Evolutionary conservation across 176 grass and related monocot species (phyloP), one percentile per base, ranked within the genome.

Genomic region (Cocos nucifera): DNA sequence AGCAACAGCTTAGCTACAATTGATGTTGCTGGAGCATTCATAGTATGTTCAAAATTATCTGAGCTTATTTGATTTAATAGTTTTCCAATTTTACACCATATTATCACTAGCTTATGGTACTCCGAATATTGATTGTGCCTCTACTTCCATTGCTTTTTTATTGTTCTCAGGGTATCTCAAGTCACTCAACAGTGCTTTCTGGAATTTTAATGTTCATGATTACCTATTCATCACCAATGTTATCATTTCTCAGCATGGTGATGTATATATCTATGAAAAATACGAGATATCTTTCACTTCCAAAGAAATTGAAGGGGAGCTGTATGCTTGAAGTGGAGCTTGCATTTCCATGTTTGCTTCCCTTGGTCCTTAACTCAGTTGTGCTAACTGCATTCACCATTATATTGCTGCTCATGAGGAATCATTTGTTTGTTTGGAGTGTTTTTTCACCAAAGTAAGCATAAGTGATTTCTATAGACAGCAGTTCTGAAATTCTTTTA

Each of bases 391-490:
- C 81, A 23, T 91, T 88, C 77, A 97, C 92, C 17, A 82, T 85
- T 18, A 80, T 91, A 58, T 75, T 97, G 66, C 62, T 88, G 57
- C 73, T 91, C 67, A 91, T 91, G 87, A 97, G 93, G 70, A 85
- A 85, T 63, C 93, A 97, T 81, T 62, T 97, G 69, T 97, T 97
- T 73, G 84, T 91, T 65, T 88, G 93, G 93, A 97, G 93, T 32
- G 84, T 97, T 10, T 97, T 97, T 80, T 97, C 93, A 53, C 93
- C 84, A 57, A 97, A 97, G 87, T 97, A 83, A 83, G 87, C 80
- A 72, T n/a, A 39, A 54, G 15, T 48, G 25, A 15, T n/a, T 56
- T 75, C 67, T 56, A 22, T 20, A 22, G 22, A 14, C 18, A 56
- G 20, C 54, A 56, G 54, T 22, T 19, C 54, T 56, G 19, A 56